Evolutionary conservation across 176 grass and related monocot genomes (phyloP).

Genomic region (Oropetium thomaeum): DNA sequence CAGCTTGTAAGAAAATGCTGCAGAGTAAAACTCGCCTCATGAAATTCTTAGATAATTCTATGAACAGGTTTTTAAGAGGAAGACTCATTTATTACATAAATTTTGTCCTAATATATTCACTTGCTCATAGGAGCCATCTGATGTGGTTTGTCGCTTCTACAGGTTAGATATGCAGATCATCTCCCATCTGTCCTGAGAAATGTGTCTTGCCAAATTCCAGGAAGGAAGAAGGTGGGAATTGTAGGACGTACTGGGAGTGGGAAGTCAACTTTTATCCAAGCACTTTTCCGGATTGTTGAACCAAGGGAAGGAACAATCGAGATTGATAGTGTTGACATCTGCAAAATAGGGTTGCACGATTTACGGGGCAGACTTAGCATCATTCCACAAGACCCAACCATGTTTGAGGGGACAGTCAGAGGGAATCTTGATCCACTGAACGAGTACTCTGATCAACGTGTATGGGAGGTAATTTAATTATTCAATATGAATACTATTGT

Average conservation of each 20-base stretch:
- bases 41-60: neutral
- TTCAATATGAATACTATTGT: slow-evolving; percentile 2
- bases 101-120: neutral
- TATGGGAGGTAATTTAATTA: slow-evolving; percentile 81
- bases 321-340: slow-evolving; percentile 84
- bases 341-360: slow-evolving; percentile 86
- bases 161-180: slow-evolving; percentile 96
- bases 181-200: slow-evolving; percentile 87
- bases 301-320: slow-evolving; percentile 73
- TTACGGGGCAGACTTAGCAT: slow-evolving; percentile 84
- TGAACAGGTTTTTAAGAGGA: neutral
- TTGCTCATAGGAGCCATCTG: slow-evolving; percentile 12
- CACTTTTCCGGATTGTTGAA: slow-evolving; percentile 84
- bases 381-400: slow-evolving; percentile 91
- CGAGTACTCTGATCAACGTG: slow-evolving; percentile 62
- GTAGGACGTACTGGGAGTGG: slow-evolving; percentile 91
- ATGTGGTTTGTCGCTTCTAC: slow-evolving; percentile 33
- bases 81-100: neutral
- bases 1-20: neutral
- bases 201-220: slow-evolving; percentile 87
- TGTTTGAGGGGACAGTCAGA: slow-evolving; percentile 89
- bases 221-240: slow-evolving; percentile 85
- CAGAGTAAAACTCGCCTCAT: neutral
- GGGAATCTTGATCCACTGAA: slow-evolving; percentile 90
- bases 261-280: slow-evolving; percentile 92